A percentile compares a stretch with the other conserved stretches of the same genome.
Evolutionary conservation across 2,329 filamentous ascomycete species (phyloP).

Genomic region (Alternaria dauci): DNA sequence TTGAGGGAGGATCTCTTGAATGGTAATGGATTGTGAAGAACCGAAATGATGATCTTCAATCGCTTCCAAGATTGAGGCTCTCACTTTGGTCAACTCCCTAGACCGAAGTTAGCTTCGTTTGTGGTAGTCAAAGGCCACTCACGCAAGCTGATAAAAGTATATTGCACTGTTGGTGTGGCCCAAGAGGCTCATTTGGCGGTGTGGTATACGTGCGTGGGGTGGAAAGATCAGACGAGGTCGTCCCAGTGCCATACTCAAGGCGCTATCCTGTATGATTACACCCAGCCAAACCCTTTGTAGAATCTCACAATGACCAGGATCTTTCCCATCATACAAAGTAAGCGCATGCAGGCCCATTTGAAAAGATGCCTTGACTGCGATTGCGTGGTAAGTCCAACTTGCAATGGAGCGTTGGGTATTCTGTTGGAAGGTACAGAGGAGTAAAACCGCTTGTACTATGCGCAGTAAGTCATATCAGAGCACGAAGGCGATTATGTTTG

Average conservation of each 20-base stretch:
- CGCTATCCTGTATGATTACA: background rate
- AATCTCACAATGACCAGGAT: background rate
- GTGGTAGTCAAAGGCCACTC: background rate
- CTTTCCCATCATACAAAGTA: background rate
- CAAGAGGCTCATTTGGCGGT: background rate
- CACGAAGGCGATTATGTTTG: background rate
- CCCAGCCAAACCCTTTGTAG: background rate
- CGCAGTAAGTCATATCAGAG: background rate
- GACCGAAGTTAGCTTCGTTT: background rate
- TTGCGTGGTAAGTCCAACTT: background rate
- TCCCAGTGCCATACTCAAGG: background rate
- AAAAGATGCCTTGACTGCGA: background rate
- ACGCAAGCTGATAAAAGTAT: background rate
- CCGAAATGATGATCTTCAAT: background rate
- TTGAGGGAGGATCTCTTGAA: background rate
- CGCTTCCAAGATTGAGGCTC: background rate
- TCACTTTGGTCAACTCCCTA: background rate
- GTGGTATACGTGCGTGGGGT: background rate
- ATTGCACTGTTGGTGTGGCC: background rate
- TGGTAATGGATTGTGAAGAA: background rate
- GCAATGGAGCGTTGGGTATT: background rate
- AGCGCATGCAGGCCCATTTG: background rate
- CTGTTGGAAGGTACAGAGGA: background rate
- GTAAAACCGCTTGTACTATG: background rate
- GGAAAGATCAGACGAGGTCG: background rate